phyloP scores from a whole-genome alignment of 495 filamentous ascomycete genomes.

The Podospora tetraspora region DNA sequence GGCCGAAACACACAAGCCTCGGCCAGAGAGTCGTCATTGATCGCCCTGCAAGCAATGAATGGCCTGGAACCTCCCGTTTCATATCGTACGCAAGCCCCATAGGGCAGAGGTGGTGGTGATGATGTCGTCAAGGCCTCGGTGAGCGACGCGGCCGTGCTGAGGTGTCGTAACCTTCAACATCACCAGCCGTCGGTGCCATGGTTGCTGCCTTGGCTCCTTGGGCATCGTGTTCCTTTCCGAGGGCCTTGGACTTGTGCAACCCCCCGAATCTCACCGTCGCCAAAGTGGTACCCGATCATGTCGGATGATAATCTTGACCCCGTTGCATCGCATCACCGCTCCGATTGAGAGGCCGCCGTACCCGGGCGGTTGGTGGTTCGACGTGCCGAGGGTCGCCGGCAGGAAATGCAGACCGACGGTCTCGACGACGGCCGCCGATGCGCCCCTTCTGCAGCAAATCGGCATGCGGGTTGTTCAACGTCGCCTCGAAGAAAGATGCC shows the following conservation, averaged over 20 bases:
- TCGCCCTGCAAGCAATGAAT: not conserved
- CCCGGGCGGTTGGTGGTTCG: not conserved
- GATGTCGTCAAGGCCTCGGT: not conserved
- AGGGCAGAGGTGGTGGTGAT: not conserved
- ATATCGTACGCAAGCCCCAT: not conserved
- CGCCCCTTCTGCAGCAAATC: not conserved
- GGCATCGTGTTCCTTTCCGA: not conserved
- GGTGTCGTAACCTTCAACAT: not conserved
- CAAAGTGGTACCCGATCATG: not conserved
- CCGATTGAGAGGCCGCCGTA: not conserved
- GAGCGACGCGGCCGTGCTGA: not conserved
- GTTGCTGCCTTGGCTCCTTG: not conserved
- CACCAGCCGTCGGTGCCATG: not conserved
- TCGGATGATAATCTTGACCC: not conserved
- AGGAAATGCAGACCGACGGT: not conserved
- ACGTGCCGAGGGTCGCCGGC: not conserved
- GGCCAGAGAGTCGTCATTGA: not conserved
- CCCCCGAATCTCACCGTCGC: not conserved
- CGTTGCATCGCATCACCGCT: not conserved
- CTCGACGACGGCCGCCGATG: not conserved
- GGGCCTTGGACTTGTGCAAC: not conserved
- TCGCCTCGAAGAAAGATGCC: not conserved
- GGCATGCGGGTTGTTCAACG: not conserved
- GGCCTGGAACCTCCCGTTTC: not conserved
- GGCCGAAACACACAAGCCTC: not conserved